Evolutionary conservation across 2,329 filamentous ascomycete species (phyloP).

Genomic region (Calonectria pauciramosa): DNA sequence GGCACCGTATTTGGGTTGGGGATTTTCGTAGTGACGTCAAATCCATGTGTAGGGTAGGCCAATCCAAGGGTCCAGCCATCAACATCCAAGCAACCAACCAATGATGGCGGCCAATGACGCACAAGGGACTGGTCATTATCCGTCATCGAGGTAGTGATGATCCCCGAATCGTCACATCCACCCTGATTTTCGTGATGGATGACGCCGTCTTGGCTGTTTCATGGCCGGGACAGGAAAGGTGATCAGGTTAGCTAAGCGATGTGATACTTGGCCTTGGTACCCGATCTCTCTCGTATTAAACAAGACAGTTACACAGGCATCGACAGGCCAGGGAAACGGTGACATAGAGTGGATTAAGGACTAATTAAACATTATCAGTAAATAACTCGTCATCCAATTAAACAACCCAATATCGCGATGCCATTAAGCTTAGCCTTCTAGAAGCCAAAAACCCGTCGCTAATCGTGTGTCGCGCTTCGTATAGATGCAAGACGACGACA

Average conservation of each 20-base stretch:
- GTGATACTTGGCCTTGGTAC: background rate
- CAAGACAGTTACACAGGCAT: background rate
- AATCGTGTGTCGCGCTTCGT: slow-evolving; percentile 1
- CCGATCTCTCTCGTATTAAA: background rate
- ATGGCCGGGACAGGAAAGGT: background rate
- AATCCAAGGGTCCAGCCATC: background rate
- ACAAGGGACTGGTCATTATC: background rate
- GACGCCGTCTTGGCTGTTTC: slow-evolving; percentile 9
- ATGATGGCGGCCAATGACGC: slow-evolving; percentile 23
- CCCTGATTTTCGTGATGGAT: slow-evolving; percentile 10
- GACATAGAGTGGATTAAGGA: background rate
- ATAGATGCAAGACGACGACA: background rate
- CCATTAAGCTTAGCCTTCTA: background rate
- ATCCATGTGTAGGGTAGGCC: slow-evolving; percentile 13
- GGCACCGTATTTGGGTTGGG: slow-evolving; percentile 10
- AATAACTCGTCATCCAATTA: background rate
- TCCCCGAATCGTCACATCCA: background rate
- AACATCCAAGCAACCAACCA: background rate
- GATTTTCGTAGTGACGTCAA: slow-evolving; percentile 41
- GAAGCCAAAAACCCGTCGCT: background rate
- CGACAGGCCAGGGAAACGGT: background rate
- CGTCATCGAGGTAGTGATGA: slow-evolving; percentile 11
- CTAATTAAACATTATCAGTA: background rate
- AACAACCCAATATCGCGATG: background rate
- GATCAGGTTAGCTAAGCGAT: background rate